A percentile compares a stretch with the other conserved stretches of the same genome.
Evolutionary conservation across 805 yeast genomes (phyloP).

Genomic region (Candida dendrica): DNA sequence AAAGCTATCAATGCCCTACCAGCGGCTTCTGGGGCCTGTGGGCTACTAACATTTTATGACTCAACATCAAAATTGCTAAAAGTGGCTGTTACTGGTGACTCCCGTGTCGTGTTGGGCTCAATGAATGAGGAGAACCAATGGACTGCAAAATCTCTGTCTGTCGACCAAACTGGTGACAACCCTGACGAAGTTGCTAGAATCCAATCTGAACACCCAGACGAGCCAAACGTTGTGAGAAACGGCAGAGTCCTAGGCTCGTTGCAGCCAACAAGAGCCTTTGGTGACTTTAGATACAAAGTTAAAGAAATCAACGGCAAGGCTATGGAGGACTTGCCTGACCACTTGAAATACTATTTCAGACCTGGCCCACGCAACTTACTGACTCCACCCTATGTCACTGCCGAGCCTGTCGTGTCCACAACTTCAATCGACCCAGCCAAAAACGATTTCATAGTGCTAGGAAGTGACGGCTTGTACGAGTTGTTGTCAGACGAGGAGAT

Average conservation of each 20-base stretch:
- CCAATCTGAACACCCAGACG: conserved; percentile 84
- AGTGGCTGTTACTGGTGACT: conserved; percentile 95
- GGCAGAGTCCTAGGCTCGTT: conserved; percentile 90
- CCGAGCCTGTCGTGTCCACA: conserved; percentile 87
- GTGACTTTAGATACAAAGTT: conserved; percentile 92
- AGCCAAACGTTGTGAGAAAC: conserved; percentile 63
- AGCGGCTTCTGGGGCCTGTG: conserved; percentile 94
- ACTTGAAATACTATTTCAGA: conserved; percentile 76
- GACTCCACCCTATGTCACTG: conserved; percentile 97
- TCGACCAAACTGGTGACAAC: conserved; percentile 93
- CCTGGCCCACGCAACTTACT: conserved; percentile 61
- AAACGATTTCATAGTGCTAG: conserved; percentile 85
- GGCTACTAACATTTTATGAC: conserved; percentile 80
- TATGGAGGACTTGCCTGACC: conserved; percentile 58
- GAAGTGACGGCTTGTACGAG: conserved; percentile 91
- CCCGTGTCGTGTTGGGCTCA: conserved; percentile 83
- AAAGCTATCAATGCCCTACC: conserved; percentile 68
- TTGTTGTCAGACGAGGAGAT: conserved; percentile 88
- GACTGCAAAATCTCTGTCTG: conserved; percentile 81
- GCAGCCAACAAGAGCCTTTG: conserved; percentile 95
- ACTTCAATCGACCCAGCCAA: conserved; percentile 63
- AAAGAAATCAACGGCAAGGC: conserved; percentile 40
- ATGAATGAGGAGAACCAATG: conserved; percentile 59
- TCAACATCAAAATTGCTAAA: conserved; percentile 61
- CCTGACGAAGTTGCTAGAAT: conserved; percentile 80